These are phyloP conservation scores for Erysimum cheiri DNA, from an alignment of 441 rosid species.

Conservation along the genomic window DNA sequence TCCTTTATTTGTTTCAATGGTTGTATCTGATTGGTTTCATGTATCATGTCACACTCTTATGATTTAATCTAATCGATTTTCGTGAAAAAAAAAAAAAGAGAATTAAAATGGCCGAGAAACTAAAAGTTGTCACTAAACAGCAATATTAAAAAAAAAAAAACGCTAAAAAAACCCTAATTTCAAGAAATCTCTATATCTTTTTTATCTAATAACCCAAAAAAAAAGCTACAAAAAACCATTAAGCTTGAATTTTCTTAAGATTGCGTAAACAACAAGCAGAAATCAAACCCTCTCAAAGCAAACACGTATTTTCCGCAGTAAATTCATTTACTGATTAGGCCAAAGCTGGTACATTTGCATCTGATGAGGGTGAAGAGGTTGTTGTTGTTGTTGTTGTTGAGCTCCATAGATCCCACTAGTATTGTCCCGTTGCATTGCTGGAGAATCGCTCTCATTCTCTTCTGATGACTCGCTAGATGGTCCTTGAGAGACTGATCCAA, in stretches of 20 bases:
- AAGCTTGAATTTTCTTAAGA: slow-evolving; percentile 13
- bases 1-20: too few relatives aligned
- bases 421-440: slow-evolving; percentile 48
- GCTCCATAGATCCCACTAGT: slow-evolving; percentile 48
- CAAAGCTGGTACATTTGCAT: slow-evolving; percentile 68
- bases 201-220: background rate
- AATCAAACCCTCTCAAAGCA: background rate
- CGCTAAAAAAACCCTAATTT: slow-evolving; percentile 19
- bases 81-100: background rate
- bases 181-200: slow-evolving; percentile 6
- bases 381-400: slow-evolving; percentile 56
- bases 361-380: slow-evolving; percentile 37
- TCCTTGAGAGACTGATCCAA: slow-evolving; percentile 71
- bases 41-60: too few relatives aligned
- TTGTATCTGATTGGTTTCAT: too few relatives aligned
- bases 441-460: slow-evolving; percentile 65
- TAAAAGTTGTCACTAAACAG: slow-evolving; percentile 11
- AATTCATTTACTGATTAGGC: slow-evolving; percentile 45
- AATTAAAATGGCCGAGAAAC: slow-evolving; percentile 4
- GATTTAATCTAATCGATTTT: too few relatives aligned
- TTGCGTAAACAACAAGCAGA: slow-evolving; percentile 1
- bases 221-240: slow-evolving; percentile 7
- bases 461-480: slow-evolving; percentile 79
- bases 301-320: slow-evolving; percentile 5
- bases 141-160: background rate